Evolutionary conservation across 176 grass and related monocot genomes (phyloP), one percentile per base, ranked within the genome.

Genomic region (Eragrostis curvula): DNA sequence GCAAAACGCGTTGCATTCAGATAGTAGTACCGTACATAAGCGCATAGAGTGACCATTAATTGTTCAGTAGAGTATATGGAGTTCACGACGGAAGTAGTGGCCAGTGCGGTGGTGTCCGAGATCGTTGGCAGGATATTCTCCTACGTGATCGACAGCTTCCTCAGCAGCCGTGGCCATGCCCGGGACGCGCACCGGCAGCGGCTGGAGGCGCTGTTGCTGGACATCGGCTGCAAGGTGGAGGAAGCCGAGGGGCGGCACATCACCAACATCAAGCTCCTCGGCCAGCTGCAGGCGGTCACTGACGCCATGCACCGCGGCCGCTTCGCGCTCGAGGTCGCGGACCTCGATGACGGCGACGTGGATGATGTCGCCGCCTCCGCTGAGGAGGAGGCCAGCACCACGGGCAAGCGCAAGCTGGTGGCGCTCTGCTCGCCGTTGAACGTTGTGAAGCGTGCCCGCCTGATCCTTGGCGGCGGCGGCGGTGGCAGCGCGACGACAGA

Each of bases 171-270:
- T 8, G 63, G 13, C 29, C 27, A 7, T 25, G 67, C 36, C 29
- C 10, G 40, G 18, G 86, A 84, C 24, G 58, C 6, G 40, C 58
- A 88, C 48, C 68, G 86, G 21, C 80, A 49, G 51, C 50, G 74
- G 27, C 80, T 88, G 10, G 80, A 88, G 80, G 57, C 41, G 57
- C 80, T 88, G 67, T 59, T 84, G 36, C 21, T 21, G 21, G 79
- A 27, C 67, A 88, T 88, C 28, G 68, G 74, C 68, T 56, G 47
- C 74, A 73, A 46, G 27, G 59, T 88, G 5, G 86, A 88, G 86
- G 86, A 83, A 68, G 86, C 86, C 27, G 80, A 88, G 81, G 74
- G 86, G 15, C 80, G 80, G 21, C 86, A 84, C 74, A 88, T 88
- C 74, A 84, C 80, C 74, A 88, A 88, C 80, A 16, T 67, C 2